Base-by-base conservation (phyloP, 257 asterid species). In the Nicotiana otophora region DNA sequence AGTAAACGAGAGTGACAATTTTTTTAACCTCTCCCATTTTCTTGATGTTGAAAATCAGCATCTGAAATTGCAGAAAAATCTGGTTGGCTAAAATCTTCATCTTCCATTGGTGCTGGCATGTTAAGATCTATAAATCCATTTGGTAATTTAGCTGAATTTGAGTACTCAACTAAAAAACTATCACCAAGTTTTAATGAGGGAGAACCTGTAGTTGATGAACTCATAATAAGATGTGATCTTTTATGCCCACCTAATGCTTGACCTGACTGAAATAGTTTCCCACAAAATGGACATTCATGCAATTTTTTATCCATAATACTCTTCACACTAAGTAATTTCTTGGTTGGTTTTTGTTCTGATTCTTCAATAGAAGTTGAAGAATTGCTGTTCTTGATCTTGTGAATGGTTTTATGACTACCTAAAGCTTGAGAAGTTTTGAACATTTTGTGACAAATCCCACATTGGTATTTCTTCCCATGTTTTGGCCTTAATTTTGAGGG, bases 211-310 rank as follows among this genome's bases (percentile, higher is more conserved):
- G 87, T 65, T 55, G 86, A 78, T 15, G 85, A 55, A 63, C 69
- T 69, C 65, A 51, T 26, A 74, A 51, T 17, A 46, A 86, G 16
- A 85, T 92, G 93, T 82, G 92, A 89, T 77, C 92, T 88, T 58
- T 92, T 91, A 87, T 90, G 96, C 75, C 96, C 96, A 28, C 96
- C 96, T 9, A 92, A 87, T 46, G 96, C 96, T 78, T 92, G 94
- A 51, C 89, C 92, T 39, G 96, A 90, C 82, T 77, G 88, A 62
- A 89, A 92, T 19, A 85, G 83, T 70, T 85, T 92, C 53, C 87
- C 88, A 75, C 96, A 92, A 72, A 86, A 82, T 66, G 88, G 89
- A 78, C 96, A 92, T 48, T 89, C 89, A 78, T 89, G 90, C 80
- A 81, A 82, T 64, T 83, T 87, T 33, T 42, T 14, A 31, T 17